Conservation (phyloP, 768 basidiomycete species). For the Rossbeevera mucosa region DNA sequence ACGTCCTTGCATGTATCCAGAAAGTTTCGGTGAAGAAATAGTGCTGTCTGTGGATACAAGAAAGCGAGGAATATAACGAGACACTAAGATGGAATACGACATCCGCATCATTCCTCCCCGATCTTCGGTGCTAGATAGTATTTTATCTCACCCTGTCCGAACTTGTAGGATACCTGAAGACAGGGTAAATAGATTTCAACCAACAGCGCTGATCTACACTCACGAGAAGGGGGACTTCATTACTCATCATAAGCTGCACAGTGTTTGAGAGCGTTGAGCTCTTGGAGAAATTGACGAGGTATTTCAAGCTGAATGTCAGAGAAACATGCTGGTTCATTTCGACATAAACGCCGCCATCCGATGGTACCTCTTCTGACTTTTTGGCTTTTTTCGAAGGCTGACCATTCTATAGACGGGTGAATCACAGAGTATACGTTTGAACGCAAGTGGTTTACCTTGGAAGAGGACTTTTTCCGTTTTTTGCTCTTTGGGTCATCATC, state of each 20-base stretch:
- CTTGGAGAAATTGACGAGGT: conserved; percentile 95
- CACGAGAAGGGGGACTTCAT: conserved; percentile 86
- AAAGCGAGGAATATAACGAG: conserved; percentile 10
- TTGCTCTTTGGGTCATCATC: conserved; percentile 51
- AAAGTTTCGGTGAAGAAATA: too few species aligned
- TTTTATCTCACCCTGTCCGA: conserved; percentile 81
- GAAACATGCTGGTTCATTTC: conserved; percentile 89
- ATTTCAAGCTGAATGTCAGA: conserved; percentile 94
- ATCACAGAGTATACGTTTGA: neutral
- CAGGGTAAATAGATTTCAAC: neutral
- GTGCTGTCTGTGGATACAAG: conserved; percentile 13
- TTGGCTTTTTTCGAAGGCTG: conserved; percentile 57
- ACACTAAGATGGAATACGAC: too few species aligned
- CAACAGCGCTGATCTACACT: conserved; percentile 21
- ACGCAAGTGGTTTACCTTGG: conserved; percentile 38
- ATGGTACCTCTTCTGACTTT: conserved; percentile 51
- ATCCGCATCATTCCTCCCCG: conserved; percentile 60
- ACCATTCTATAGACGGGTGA: conserved; percentile 14
- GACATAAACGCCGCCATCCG: conserved; percentile 60
- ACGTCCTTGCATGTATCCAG: too few species aligned
- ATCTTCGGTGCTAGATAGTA: conserved; percentile 98
- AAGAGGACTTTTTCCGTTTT: conserved; percentile 60
- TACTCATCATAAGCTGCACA: conserved; percentile 86
- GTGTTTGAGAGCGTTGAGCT: conserved; percentile 65
- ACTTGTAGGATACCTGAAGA: conserved; percentile 78